Base-by-base conservation (phyloP, 257 asterid genomes). In the Leptodermis oblonga region DNA sequence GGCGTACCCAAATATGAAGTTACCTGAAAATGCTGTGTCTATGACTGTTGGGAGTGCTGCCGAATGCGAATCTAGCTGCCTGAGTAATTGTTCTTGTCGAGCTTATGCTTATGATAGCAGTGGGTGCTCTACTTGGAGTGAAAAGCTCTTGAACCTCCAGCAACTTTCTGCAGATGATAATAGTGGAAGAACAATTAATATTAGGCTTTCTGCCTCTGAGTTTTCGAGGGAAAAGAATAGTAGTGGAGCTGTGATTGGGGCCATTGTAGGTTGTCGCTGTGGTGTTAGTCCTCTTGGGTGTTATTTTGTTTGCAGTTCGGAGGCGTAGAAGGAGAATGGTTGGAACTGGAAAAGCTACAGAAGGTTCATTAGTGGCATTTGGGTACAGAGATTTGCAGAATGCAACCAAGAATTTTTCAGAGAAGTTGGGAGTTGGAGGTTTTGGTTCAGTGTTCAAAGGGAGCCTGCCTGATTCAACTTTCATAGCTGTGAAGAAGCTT, bases 391-490 rank as follows among this genome's bases (percentile, higher is more conserved):
- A 85, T 30, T 71, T 85, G 76, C 81, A n/a, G n/a, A n/a, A n/a
- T n/a, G n/a, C n/a, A n/a, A n/a, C n/a, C n/a, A n/a, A n/a, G n/a
- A n/a, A n/a, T 18, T 85, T 85, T 63, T 82, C 87, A 1, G 81
- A 78, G 13, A 85, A 82, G 66, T 72, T 85, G 23, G 87, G 87
- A 7, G 85, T 81, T 22, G 90, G 90, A 52, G 86, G 86, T 33
- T 85, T 85, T 56, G 90, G 90, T 62, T 80, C 78, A 54, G 86
- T 85, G 66, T 85, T 78, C 69, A 82, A 76, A 68, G 90, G 87
- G 65, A 72, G 75, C 49, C 64, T 85, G 52, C 75, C 87, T 26
- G 80, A 80, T 76, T 82, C 87, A 25, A 76, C 73, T 52, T 81
- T 63, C 45, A 72, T 85, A 53, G 90, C 86, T 25, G 86, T 85